Percentiles rank a stretch among this genome's conserved stretches.
Evolutionary conservation across 768 basidiomycete species (phyloP).

Genomic region (Xerocomellus intermedius): DNA sequence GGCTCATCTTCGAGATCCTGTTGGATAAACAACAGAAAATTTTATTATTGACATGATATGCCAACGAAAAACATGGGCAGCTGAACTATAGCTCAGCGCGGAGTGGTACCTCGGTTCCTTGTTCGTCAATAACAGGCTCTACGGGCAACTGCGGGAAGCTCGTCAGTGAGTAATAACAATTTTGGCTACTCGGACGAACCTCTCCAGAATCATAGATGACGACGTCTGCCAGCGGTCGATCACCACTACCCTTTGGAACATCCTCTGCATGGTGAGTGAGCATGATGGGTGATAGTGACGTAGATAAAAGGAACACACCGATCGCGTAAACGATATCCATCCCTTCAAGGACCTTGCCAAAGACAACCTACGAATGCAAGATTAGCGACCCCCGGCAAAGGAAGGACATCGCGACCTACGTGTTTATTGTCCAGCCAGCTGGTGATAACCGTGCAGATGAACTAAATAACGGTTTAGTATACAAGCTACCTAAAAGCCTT

Average conservation of each 20-base stretch:
- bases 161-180: conserved; percentile 17
- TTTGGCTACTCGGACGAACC: conserved; percentile 42
- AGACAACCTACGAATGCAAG: conserved; percentile 67
- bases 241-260: conserved; percentile 63
- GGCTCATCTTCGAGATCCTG: conserved; percentile 39
- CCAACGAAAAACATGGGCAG: conserved; percentile 34
- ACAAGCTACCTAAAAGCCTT: not conserved
- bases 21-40: conserved; percentile 46
- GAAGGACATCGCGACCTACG: conserved; percentile 40
- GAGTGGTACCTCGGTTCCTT: conserved; percentile 89
- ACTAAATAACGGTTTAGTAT: conserved; percentile 45
- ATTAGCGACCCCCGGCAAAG: not conserved
- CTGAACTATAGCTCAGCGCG: conserved; percentile 85
- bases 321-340: conserved; percentile 83
- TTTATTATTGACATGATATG: conserved; percentile 49
- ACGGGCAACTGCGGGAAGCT: conserved; percentile 44
- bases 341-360: conserved; percentile 89
- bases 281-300: not conserved
- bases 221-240: conserved; percentile 77
- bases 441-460: conserved; percentile 87
- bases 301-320: conserved; percentile 44
- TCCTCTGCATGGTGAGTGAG: conserved; percentile 54
- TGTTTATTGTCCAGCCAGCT: conserved; percentile 91
- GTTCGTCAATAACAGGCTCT: conserved; percentile 52
- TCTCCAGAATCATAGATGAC: conserved; percentile 86